Percentiles rank a stretch among this genome's conserved stretches.
Evolutionary conservation across 495 filamentous ascomycete genomes (phyloP).

Genomic region (Recurvomyces mirabilis): DNA sequence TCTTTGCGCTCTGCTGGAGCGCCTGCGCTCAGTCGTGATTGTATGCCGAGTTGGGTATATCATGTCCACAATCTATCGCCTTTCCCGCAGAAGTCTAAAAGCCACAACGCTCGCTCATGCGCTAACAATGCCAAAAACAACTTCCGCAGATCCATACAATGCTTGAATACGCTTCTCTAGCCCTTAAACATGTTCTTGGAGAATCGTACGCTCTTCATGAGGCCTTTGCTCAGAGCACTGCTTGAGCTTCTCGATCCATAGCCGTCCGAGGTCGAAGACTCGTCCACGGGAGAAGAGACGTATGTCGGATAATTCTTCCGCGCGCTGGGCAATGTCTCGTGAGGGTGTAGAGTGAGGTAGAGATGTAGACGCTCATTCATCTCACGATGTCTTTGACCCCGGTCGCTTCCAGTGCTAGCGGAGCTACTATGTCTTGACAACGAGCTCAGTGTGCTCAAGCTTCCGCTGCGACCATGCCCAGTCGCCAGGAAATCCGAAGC

Average conservation of each 20-base stretch:
- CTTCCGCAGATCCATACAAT: no score
- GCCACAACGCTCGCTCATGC: no score
- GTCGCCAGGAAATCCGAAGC: slow-evolving; percentile 11
- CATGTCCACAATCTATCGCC: no score
- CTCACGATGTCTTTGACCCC: slow-evolving; percentile 24
- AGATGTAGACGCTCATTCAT: slow-evolving; percentile 29
- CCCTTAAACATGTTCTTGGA: slow-evolving; percentile 7
- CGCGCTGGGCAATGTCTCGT: slow-evolving; percentile 16
- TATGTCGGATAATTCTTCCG: slow-evolving; percentile 15
- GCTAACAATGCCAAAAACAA: no score
- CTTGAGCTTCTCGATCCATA: neutral
- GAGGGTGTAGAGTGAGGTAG: slow-evolving; percentile 23
- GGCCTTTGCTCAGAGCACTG: slow-evolving; percentile 1
- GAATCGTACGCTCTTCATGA: slow-evolving; percentile 14
- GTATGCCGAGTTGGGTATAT: no score
- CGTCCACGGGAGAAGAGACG: neutral
- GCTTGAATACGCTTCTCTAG: no score
- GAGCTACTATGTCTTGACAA: slow-evolving; percentile 25
- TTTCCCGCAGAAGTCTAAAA: no score
- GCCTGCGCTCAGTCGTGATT: no score
- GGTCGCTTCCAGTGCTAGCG: slow-evolving; percentile 24
- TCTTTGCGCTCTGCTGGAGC: no score
- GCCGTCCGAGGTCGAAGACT: neutral
- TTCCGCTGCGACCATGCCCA: slow-evolving; percentile 6
- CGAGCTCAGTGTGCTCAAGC: slow-evolving; percentile 9